Evolutionary conservation across 2,329 filamentous ascomycete species (phyloP), one percentile per base, ranked within the genome.

Genomic region (Periconia digitata): DNA sequence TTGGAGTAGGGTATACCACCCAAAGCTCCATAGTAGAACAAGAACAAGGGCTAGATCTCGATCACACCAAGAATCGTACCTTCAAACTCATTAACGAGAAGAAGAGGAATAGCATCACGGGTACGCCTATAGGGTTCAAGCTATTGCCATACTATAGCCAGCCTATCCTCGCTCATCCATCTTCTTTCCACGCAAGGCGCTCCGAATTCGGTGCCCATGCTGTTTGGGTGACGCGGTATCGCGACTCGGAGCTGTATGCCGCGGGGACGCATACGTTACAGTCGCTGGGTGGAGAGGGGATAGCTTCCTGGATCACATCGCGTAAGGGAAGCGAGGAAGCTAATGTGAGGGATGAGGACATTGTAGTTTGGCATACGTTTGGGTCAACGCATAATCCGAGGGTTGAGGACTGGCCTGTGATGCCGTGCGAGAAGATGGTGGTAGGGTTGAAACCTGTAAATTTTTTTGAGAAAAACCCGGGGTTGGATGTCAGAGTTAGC

Each of bases 41-140:
- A 3, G 57, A 59, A 34, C 47, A 40, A 22, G 54, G 51, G 10
- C 45, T 58, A 8, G 59, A 64, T 40, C 53, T 62, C 8, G 50
- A 59, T 35, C 24, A 58, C 6, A 49, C 40, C 12, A 55, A 47
- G 22, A 56, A 65, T 49, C 73, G 79, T 2, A 63, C 73, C 6
- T 70, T 81, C 50, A 77, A 77, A 50, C 63, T 83, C 32, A 73
- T 80, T 55, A 81, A 80, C 51, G 59, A 70, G 7, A 62, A 54
- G 13, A 72, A 72, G 53, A 71, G 65, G 45, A 83, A 83, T 50
- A 59, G 61, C 1, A 66, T 79, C 20, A 80, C 77, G 8, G 75
- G 76, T n/a, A 76, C 74, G 48, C 73, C 73, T 6, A 71, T 81
- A 0, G 78, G 71, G 0, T 82, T 79, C 64, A 80, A 78, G 58